These are phyloP conservation scores for Colletotrichum plurivorum DNA, from an alignment of 2,329 filamentous ascomycete species.

Conservation along the genomic window DNA sequence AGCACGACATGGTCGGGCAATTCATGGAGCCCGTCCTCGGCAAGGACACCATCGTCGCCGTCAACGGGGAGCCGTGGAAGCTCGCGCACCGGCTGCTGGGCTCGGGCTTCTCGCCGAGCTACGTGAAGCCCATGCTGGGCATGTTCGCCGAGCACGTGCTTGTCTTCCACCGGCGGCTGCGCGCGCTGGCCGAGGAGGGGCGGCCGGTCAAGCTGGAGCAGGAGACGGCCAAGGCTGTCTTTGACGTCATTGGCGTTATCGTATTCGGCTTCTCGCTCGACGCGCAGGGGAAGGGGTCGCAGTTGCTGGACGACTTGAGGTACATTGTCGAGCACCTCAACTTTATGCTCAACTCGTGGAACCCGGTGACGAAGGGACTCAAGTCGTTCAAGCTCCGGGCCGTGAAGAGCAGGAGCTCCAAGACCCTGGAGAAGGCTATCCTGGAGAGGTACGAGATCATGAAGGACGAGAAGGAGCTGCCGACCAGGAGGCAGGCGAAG, in stretches of 20 bases:
- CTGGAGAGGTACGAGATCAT: conserved; percentile 22
- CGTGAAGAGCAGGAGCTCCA: not conserved
- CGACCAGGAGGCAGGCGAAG: conserved; percentile 33
- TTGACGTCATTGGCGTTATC: conserved; percentile 43
- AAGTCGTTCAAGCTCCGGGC: not conserved
- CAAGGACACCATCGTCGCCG: conserved; percentile 40
- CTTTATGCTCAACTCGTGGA: conserved; percentile 11
- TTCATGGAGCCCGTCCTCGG: conserved; percentile 44
- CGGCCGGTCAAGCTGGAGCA: conserved; percentile 42
- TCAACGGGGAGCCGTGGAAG: conserved; percentile 48
- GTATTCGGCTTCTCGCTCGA: conserved; percentile 41
- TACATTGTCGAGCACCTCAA: conserved; percentile 20
- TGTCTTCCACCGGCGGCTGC: conserved; percentile 41
- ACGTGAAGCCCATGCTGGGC: conserved; percentile 43
- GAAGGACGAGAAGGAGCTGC: conserved; percentile 32
- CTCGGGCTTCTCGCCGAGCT: conserved; percentile 45
- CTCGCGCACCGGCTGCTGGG: conserved; percentile 46
- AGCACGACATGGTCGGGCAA: conserved; percentile 29
- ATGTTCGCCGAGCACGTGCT: conserved; percentile 44
- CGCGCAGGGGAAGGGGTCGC: conserved; percentile 40
- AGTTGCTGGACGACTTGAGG: conserved; percentile 38
- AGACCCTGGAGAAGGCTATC: conserved; percentile 12
- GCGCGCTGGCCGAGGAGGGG: conserved; percentile 26
- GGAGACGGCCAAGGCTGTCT: conserved; percentile 43
- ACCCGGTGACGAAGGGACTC: not conserved